A percentile compares a stretch with the other conserved stretches of the same genome.
Conservation (phyloP, 306 rosid genomes). For the Acacia acuminata region DNA sequence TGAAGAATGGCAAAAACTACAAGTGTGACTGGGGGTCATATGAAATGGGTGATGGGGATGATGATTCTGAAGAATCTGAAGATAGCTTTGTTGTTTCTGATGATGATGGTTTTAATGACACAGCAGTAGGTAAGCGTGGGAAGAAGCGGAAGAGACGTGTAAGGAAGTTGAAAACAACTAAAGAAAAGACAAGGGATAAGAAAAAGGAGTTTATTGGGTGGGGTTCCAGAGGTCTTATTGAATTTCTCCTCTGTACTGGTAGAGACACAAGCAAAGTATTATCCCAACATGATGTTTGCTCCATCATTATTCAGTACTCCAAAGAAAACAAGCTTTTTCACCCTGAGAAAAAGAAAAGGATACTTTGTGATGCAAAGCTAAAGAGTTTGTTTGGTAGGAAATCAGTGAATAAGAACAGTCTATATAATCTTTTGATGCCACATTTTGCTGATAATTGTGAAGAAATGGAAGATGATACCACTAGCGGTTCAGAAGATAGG, state of each 20-base stretch:
- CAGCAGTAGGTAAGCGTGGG: constrained; percentile 26
- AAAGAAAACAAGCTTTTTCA: constrained; percentile 62
- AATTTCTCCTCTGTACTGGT: constrained; percentile 58
- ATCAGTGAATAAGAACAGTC: constrained; percentile 47
- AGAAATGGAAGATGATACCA: constrained; percentile 45
- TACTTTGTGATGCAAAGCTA: constrained; percentile 59
- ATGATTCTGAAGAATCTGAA: constrained; percentile 42
- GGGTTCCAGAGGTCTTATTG: constrained; percentile 63
- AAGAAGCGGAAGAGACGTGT: constrained; percentile 39
- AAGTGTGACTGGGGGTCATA: constrained; percentile 33
- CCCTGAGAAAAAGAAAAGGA: constrained; percentile 55
- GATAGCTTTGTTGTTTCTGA: constrained; percentile 48
- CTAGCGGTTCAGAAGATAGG: constrained; percentile 44
- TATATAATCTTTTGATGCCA: constrained; percentile 47
- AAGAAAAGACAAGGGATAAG: constrained; percentile 44
- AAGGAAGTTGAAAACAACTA: constrained; percentile 36
- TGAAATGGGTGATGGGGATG: constrained; percentile 40
- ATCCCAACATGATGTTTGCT: constrained; percentile 62
- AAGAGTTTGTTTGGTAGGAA: constrained; percentile 56
- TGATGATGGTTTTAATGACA: constrained; percentile 46
- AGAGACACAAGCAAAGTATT: constrained; percentile 43
- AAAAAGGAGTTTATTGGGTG: constrained; percentile 68
- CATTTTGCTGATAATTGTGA: constrained; percentile 71
- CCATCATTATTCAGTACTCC: constrained; percentile 61
- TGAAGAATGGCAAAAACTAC: constrained; percentile 44